Evolutionary conservation across 1,284 basidiomycete genomes (phyloP), one percentile per base, ranked within the genome.

Genomic region (Leccinum angustisporum): DNA sequence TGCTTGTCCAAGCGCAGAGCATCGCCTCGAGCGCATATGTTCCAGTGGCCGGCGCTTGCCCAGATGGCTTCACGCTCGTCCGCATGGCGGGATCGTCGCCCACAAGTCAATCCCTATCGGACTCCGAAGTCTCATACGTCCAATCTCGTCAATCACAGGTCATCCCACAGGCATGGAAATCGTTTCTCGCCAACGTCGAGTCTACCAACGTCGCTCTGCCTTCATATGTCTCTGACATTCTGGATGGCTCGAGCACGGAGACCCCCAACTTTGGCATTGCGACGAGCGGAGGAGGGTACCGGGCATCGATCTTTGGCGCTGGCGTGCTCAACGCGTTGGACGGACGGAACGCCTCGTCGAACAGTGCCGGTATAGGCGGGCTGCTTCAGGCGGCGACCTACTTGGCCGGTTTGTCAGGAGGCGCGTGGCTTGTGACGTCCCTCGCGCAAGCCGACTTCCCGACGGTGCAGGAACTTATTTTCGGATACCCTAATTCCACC

Each of bases 301-400:
- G 83, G 3, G 82, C 84, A 0, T 78, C 81, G 0, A 75, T 82
- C 2, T 83, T 83, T 65, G 81, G 80, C 7, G 82, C 81, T 0
- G 84, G 81, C 0, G 74, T 82, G 4, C 65, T 85, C 48, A 80
- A 79, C 58, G 79, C 80, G 1, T 66, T 86, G 27, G 85, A 86
- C 62, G 80, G 69, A 5, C 68, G 83, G 13, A 84, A 86, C 61
- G 27, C 68, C 4, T 76, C 81, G 0, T 75, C 82, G 0, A 73
- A 67, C 6, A 57, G 52, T 2, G 76, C 71, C 0, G 85, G 83
- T 0, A 76, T 76, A 0, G 85, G 82, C 0, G 85, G 85, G 0
- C 66, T 85, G 10, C 74, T 86, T n/a, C 84, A 86, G 65, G 66
- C 77, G 4, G 71, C 79, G 4, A 75, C 76, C 0, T 83, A 83